Evolutionary conservation across 2,329 filamentous ascomycete genomes (phyloP).

Genomic region (Diaporthe sp.): DNA sequence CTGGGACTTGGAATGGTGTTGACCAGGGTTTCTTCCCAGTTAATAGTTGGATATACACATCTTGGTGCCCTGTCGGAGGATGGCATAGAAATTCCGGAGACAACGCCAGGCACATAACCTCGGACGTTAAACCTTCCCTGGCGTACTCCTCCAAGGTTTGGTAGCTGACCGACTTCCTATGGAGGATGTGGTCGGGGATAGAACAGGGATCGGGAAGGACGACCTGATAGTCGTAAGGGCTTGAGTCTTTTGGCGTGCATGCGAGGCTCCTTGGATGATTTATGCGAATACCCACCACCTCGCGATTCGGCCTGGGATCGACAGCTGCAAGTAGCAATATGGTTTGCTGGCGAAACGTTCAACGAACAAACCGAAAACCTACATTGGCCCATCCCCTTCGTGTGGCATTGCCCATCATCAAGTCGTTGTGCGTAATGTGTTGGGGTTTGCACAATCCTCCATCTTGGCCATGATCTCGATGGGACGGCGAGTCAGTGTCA

Average conservation of each 20-base stretch:
- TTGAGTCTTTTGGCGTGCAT: background rate
- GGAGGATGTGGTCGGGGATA: background rate
- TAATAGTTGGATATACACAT: constrained; percentile 14
- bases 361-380: constrained; percentile 6
- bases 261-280: background rate
- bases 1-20: background rate
- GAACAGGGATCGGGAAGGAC: background rate
- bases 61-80: background rate
- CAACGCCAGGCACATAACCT: background rate
- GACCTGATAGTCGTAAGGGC: too few species aligned
- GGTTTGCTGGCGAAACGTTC: constrained; percentile 20
- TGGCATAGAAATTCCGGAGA: background rate
- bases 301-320: constrained; percentile 1
- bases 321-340: constrained; percentile 1
- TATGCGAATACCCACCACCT: constrained; percentile 10
- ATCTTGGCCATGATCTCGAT: background rate
- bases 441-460: background rate
- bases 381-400: background rate
- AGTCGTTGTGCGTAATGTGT: background rate
- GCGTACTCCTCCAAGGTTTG: background rate
- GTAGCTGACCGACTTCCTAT: background rate
- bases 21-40: constrained; percentile 13
- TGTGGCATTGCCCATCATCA: background rate
- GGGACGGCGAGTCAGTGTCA: constrained; percentile 2
- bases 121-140: background rate